Percentiles rank a stretch among this genome's conserved stretches.
phyloP scores from a whole-genome alignment of 2,329 filamentous ascomycete species.

The Xylaria sp. region DNA sequence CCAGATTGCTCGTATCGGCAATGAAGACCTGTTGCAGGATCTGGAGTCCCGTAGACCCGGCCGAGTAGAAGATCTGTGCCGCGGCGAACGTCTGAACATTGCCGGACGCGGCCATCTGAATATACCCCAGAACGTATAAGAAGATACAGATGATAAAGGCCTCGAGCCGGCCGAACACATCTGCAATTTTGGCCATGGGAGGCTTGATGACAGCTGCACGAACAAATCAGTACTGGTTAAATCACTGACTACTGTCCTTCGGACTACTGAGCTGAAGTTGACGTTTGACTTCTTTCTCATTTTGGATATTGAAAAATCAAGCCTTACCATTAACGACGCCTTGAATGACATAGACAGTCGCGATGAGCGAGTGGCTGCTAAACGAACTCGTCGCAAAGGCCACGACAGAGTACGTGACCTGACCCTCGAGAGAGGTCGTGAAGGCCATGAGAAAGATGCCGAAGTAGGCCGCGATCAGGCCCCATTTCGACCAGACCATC shows the following conservation, averaged over 20 bases:
- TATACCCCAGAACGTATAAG: conserved; percentile 66
- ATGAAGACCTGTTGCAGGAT: conserved; percentile 73
- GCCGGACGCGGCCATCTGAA: conserved; percentile 65
- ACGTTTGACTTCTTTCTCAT: too few relatives aligned
- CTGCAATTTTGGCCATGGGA: conserved; percentile 69
- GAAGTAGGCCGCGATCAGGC: conserved; percentile 47
- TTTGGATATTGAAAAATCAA: background rate
- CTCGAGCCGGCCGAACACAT: conserved; percentile 70
- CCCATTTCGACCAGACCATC: conserved; percentile 48
- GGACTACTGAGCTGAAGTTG: too few relatives aligned
- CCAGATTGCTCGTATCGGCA: conserved; percentile 68
- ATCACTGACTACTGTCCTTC: too few relatives aligned
- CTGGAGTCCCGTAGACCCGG: conserved; percentile 66
- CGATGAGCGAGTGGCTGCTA: conserved; percentile 38
- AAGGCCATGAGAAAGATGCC: conserved; percentile 69
- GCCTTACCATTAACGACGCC: conserved; percentile 35
- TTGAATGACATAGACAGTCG: conserved; percentile 37
- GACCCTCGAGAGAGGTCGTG: conserved; percentile 72
- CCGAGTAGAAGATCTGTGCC: conserved; percentile 70
- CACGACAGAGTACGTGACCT: conserved; percentile 68
- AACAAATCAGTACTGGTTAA: conserved; percentile 8
- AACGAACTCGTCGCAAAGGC: conserved; percentile 56
- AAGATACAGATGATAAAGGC: conserved; percentile 64
- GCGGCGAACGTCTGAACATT: conserved; percentile 64
- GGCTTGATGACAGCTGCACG: conserved; percentile 65